Evolutionary conservation across 345 rosid species (phyloP).

Genomic region (Raphanus sativus): DNA sequence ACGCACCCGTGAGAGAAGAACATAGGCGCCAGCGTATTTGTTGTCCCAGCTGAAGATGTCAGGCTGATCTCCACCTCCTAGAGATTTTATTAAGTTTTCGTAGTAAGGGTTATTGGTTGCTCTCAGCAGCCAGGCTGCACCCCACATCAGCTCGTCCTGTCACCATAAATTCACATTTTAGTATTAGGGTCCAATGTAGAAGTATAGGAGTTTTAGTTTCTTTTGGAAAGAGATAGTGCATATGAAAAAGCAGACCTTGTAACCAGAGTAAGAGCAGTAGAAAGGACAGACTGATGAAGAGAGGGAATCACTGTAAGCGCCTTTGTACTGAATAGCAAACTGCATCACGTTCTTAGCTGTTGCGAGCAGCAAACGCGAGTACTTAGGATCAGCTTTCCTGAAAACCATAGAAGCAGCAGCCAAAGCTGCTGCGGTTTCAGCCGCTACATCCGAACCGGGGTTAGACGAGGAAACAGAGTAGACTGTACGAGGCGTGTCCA

Average conservation of each 20-base stretch:
- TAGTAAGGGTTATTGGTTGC: constrained; percentile 71
- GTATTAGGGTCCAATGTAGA: neutral
- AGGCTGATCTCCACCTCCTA: constrained; percentile 75
- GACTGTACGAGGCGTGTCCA: constrained; percentile 74
- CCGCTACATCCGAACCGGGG: constrained; percentile 95
- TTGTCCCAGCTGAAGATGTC: constrained; percentile 96
- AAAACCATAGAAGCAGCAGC: constrained; percentile 96
- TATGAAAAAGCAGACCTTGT: constrained; percentile 46
- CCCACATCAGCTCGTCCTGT: constrained; percentile 93
- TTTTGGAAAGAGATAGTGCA: too few species aligned
- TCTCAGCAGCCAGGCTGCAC: constrained; percentile 59
- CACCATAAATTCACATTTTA: neutral
- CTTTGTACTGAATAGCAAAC: constrained; percentile 74
- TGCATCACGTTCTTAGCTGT: constrained; percentile 70
- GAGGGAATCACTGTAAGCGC: constrained; percentile 81
- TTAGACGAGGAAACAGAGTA: constrained; percentile 70
- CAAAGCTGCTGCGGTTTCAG: constrained; percentile 80
- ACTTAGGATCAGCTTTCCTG: constrained; percentile 52
- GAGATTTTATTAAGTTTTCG: constrained; percentile 54
- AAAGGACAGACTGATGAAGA: constrained; percentile 79
- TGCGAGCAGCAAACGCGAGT: constrained; percentile 49
- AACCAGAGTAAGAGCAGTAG: constrained; percentile 92
- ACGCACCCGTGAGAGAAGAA: constrained; percentile 70
- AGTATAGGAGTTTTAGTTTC: neutral
- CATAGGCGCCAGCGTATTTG: constrained; percentile 83